These are phyloP conservation scores for Eremothecium gossypii DNA, from an alignment of 1,139 yeast genomes.

Conservation along the genomic window DNA sequence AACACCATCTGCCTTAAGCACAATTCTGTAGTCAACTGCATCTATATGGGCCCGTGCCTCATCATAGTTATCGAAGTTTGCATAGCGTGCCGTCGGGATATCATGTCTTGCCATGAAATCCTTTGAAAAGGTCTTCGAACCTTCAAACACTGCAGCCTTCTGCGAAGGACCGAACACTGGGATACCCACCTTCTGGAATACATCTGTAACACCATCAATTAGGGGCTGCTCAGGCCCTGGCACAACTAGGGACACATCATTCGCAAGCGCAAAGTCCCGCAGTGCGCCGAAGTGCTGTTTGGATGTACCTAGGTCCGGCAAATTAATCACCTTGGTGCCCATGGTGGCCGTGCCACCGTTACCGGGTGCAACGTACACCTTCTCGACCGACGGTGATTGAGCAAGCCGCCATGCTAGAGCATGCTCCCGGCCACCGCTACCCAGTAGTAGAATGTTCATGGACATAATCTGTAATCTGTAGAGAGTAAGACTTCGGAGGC, in stretches of 20 bases:
- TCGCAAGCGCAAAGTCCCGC: conserved; percentile 58
- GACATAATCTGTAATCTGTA: conserved; percentile 21
- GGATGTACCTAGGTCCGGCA: conserved; percentile 51
- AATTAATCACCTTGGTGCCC: conserved; percentile 51
- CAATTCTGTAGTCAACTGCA: conserved; percentile 64
- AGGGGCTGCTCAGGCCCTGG: conserved; percentile 99
- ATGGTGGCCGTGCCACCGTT: conserved; percentile 79
- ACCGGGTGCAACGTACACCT: conserved; percentile 90
- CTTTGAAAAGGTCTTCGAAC: conserved; percentile 91
- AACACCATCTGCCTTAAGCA: conserved; percentile 93
- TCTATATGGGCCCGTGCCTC: conserved; percentile 65
- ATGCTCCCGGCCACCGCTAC: conserved; percentile 99
- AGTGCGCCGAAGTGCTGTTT: conserved; percentile 51
- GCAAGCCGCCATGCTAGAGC: conserved; percentile 89
- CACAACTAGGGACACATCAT: conserved; percentile 64
- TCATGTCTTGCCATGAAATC: conserved; percentile 85
- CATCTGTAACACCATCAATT: conserved; percentile 79
- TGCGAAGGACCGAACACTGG: conserved; percentile 95
- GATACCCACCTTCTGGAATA: conserved; percentile 68
- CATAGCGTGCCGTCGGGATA: conserved; percentile 89
- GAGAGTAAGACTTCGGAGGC: no score
- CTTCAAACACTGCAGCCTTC: conserved; percentile 91
- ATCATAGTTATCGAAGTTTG: conserved; percentile 68
- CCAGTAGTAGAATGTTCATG: conserved; percentile 72
- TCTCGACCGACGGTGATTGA: conserved; percentile 62